These are phyloP conservation scores for Keithomyces neogunnii DNA, from an alignment of 2,329 filamentous ascomycete species.

Conservation along the genomic window DNA sequence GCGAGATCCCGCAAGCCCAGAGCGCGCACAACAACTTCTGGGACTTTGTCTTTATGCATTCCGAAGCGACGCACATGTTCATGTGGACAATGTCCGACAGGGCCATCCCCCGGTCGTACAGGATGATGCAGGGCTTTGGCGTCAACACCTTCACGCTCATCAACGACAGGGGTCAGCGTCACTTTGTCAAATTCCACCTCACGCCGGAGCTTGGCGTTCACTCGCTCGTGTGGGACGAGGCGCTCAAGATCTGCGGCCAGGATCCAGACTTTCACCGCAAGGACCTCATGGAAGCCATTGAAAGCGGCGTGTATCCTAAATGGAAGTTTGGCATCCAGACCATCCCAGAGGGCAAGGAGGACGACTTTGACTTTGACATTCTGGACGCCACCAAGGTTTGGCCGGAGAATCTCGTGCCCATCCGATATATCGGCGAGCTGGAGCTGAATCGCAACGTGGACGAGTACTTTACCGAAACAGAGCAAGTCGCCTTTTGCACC, in stretches of 20 bases:
- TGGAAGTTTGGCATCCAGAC: constrained; percentile 82
- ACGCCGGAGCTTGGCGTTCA: constrained; percentile 68
- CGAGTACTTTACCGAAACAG: constrained; percentile 74
- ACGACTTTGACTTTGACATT: constrained; percentile 79
- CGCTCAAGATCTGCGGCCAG: constrained; percentile 63
- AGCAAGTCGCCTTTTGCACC: constrained; percentile 78
- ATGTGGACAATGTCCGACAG: constrained; percentile 74
- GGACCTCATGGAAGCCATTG: constrained; percentile 67
- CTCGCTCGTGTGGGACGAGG: constrained; percentile 72
- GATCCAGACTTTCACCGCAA: constrained; percentile 79
- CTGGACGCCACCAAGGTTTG: constrained; percentile 80
- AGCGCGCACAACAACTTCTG: constrained; percentile 68
- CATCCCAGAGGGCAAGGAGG: constrained; percentile 59
- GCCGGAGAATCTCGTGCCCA: constrained; percentile 69
- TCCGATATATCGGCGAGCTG: constrained; percentile 70
- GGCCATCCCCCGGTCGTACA: constrained; percentile 62
- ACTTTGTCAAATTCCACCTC: constrained; percentile 73
- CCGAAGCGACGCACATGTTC: constrained; percentile 70
- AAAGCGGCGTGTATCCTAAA: constrained; percentile 59
- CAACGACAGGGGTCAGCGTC: constrained; percentile 59
- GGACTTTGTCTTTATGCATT: constrained; percentile 58
- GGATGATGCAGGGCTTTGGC: constrained; percentile 83
- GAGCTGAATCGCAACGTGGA: constrained; percentile 74
- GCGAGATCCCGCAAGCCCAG: constrained; percentile 62
- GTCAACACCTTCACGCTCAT: constrained; percentile 69